Base-by-base conservation (phyloP, 495 filamentous ascomycete species). In the Pseudomonodictys pantanalensis region DNA sequence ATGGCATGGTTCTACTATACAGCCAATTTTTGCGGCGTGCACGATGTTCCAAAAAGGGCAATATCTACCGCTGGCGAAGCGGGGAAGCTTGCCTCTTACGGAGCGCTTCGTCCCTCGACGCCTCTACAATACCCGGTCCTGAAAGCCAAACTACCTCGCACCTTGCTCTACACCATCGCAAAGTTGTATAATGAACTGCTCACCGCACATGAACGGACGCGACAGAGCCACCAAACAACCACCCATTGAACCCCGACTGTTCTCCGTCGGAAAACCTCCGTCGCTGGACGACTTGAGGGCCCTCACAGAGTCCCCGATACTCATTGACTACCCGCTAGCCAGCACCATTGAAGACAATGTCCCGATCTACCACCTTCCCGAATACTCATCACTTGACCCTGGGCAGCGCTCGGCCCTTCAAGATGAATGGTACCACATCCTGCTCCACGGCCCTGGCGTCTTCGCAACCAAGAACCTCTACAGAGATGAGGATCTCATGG, bases 371-470 rank as follows among this genome's bases (percentile, higher is more conserved):
- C 68, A 78, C 54, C 67, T 77, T 6, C 26, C 68, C 1, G 33
- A 56, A 11, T 63, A 77, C 50, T 62, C 72, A 22, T 43, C 64
- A 4, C 52, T 54, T 4, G 41, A 70, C 38, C 0, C 67, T 17
- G 22, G 53, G 3, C 49, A 64, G 8, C 58, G 69, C 30, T 55
- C 66, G 39, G 26, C 49, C 41, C 74, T 83, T 0, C 79, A 81
- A 64, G 75, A 80, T 65, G 80, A 83, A 73, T 81, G 79, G 77
- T 69, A 82, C 68, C 73, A 82, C 69, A 76, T 78, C 68, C 74
- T 83, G 11, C 67, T 72, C 54, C 65, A 53, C 8, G 81, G 81
- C 1, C 78, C 81, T 0, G 81, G 81, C 32, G 77, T 82, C 56
- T 76, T 78, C 69, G 72, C 82, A 18, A 72, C 81, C 6, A 72